Conservation (phyloP, 2,329 filamentous ascomycete genomes). For the Aspergillus carbonarius region DNA sequence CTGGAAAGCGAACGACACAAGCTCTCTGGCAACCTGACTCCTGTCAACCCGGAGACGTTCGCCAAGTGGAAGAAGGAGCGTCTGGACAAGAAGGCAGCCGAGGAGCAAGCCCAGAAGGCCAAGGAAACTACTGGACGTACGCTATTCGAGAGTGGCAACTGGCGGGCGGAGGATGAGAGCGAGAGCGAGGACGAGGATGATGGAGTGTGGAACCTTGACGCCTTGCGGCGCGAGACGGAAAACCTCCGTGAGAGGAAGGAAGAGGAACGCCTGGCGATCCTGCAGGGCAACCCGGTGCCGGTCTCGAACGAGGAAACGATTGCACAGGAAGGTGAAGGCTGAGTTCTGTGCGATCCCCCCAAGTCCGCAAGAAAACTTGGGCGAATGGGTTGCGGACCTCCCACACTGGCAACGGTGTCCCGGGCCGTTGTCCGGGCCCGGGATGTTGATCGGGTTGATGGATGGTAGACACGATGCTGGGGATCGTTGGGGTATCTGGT, state of each 20-base stretch:
- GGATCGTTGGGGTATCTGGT: slow-evolving; percentile 14
- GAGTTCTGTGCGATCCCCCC: slow-evolving; percentile 20
- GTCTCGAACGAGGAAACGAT: slow-evolving; percentile 18
- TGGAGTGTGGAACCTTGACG: slow-evolving; percentile 73
- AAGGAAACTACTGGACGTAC: slow-evolving; percentile 95
- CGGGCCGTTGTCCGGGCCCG: slow-evolving; percentile 20
- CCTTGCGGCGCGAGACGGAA: slow-evolving; percentile 81
- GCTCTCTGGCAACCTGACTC: slow-evolving; percentile 84
- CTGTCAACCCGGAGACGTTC: slow-evolving; percentile 88
- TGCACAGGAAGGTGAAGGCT: slow-evolving; percentile 28
- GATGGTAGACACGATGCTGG: slow-evolving; percentile 26
- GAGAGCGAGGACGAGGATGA: slow-evolving; percentile 56
- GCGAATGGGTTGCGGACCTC: slow-evolving; percentile 26
- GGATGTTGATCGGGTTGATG: slow-evolving; percentile 25
- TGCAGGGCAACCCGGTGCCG: slow-evolving; percentile 30
- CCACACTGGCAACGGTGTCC: slow-evolving; percentile 21
- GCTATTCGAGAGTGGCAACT: slow-evolving; percentile 95
- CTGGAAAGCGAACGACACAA: slow-evolving; percentile 95
- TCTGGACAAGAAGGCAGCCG: slow-evolving; percentile 90
- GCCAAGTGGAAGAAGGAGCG: slow-evolving; percentile 97
- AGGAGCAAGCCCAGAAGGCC: slow-evolving; percentile 82
- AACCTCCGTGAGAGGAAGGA: slow-evolving; percentile 71
- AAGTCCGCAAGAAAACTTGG: slow-evolving; percentile 28
- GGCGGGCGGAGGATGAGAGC: slow-evolving; percentile 67
- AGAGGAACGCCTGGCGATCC: slow-evolving; percentile 61